Base-by-base conservation (phyloP, 306 rosid genomes). In the Cucurbita maxima region DNA sequence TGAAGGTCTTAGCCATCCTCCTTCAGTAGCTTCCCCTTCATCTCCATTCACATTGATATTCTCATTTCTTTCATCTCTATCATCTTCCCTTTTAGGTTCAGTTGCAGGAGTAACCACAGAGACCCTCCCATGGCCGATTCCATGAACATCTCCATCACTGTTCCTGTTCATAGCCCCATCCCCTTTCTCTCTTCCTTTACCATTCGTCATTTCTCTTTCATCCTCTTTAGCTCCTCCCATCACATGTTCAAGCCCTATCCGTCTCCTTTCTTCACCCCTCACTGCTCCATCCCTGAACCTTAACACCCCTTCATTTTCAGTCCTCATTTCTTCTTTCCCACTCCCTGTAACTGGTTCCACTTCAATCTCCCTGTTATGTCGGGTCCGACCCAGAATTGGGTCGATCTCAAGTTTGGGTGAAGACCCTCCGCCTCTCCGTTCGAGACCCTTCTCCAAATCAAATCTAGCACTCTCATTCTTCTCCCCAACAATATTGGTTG, bases 331-430 rank as follows among this genome's bases (percentile, higher is more conserved):
- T n/a, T 83, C 92, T 82, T 73, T 77, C 20, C 56, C 73, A 12
- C 69, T 8, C 79, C 79, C 82, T 62, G 78, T 34, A 79, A 58
- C 86, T 4, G 82, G 78, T 74, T 84, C 88, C 75, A 90, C 90
- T 86, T 90, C 96, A 72, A 64, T 81, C 47, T 86, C 86, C 50
- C 80, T 71, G 40, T 52, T 76, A 2, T 85, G 84, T 74, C 76
- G 82, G 6, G 91, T 88, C 62, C 90, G 76, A 19, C 96, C 96
- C 70, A 89, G 80, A 78, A 88, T 61, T 5, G 97, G 96, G 76
- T 92, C 95, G 60, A 88, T 92, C 85, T 92, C 97, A 36, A 89
- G 87, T 82, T 84, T 92, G 48, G 96, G 95, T 50, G 97, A 86
- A 22, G 87, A 84, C 76, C 84, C 89, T 53, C 84, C 94, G 6